Evolutionary conservation across 352 stramenopile species (phyloP).

Genomic region (Phytophthora sansomeana): DNA sequence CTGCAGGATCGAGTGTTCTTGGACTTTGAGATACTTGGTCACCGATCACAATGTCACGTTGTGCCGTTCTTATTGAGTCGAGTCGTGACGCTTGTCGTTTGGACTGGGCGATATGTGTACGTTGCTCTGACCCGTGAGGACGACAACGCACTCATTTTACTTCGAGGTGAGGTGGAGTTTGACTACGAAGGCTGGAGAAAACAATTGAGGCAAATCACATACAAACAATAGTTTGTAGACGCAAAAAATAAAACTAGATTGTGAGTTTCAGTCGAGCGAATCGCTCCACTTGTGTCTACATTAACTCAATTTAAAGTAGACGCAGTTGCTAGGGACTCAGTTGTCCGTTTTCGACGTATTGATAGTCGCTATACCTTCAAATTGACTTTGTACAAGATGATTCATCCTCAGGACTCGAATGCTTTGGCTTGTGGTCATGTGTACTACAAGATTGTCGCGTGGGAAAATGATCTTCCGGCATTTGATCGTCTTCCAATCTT

Average conservation of each 20-base stretch:
- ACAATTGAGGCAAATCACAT: not conserved
- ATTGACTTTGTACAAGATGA: not conserved
- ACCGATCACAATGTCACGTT: constrained; percentile 7
- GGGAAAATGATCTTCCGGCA: constrained; percentile 1
- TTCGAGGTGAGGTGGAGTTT: constrained; percentile 18
- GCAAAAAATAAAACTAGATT: too few relatives aligned
- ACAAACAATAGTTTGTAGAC: not conserved
- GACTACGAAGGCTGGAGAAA: constrained; percentile 24
- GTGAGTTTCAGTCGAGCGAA: too few relatives aligned
- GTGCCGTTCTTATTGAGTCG: constrained; percentile 17
- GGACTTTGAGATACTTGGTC: constrained; percentile 5
- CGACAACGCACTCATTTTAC: constrained; percentile 11
- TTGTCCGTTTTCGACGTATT: too few relatives aligned
- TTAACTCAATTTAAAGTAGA: too few relatives aligned
- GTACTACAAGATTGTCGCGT: constrained; percentile 9
- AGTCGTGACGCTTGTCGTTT: constrained; percentile 16
- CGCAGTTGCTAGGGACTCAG: too few relatives aligned
- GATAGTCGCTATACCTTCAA: not conserved
- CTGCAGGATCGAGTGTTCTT: constrained; percentile 21
- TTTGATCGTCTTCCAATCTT: constrained; percentile 8
- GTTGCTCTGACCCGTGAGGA: constrained; percentile 3
- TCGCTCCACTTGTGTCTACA: too few relatives aligned
- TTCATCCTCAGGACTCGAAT: not conserved
- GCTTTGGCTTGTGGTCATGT: not conserved
- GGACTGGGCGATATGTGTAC: constrained; percentile 12